Evolutionary conservation across 2,329 filamentous ascomycete genomes (phyloP), one percentile per base, ranked within the genome.

Genomic region (Xylariales sp.): DNA sequence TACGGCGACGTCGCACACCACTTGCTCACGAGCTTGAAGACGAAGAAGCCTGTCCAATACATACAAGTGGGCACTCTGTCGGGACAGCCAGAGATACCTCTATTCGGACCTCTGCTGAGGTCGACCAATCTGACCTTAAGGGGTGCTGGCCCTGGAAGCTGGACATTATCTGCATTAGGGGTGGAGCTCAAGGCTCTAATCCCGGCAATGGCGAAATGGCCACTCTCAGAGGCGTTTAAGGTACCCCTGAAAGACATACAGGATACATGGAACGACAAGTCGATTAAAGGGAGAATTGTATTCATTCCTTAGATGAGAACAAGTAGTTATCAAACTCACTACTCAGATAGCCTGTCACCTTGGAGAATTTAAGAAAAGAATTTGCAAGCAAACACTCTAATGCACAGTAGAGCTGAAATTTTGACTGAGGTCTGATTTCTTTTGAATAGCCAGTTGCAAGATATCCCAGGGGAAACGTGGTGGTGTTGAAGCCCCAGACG

Each of bases 51-150:
- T 0, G 61, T 75, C 18, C 73, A 76, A 44, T 77, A 73, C 52
- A 67, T 79, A 9, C 68, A 72, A 38, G 71, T 79, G 41, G 75
- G 76, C 4, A 57, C 61, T 1, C 50, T 78, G 31, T 65, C 66
- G 0, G 60, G 59, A 8, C 46, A 52, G 3, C 54, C 58, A 15
- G 61, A 64, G 2, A 58, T 67, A 1, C 46, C 51, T 5, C 52
- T 78, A 8, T 65, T 70, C 0, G 63, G 65, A 0, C 58, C 63
- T 4, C 48, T 72, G 5, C 52, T 79, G 46, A 59, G 75, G 44
- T 65, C 66, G 16, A 71, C 71, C 50, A 63, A 74, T 38, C 57
- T 79, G 4, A 71, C 67, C 2, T 49, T 75, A 21, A 54, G 68
- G 8, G 73, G 72, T 0, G 56, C 70, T 0, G 72, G 70, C 0